Evolutionary conservation across 2,329 filamentous ascomycete genomes (phyloP), one percentile per base, ranked within the genome.

Genomic region (Alternaria arbusti): DNA sequence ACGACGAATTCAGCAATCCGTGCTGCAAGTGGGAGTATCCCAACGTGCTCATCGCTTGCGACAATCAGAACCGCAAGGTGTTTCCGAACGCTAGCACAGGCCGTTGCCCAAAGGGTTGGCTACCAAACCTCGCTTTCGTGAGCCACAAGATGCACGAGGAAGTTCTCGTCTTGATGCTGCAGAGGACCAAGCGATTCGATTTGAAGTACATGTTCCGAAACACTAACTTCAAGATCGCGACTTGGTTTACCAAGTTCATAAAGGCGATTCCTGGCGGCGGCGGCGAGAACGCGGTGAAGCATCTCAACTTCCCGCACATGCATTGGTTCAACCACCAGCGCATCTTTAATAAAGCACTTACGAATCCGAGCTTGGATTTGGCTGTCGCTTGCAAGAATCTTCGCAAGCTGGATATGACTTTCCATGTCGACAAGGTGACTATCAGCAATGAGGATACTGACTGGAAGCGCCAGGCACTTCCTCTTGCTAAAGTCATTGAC

Each of bases 291-390:
- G 44, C 58, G n/a, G 58, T 61, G 25, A 46, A 54, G 43, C 43
- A 61, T 8, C 43, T 56, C 28, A 61, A 61, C 28, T 61, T 61
- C 28, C 44, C 58, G 13, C 58, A 61, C 23, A 61, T 56, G 51
- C 58, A 55, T 44, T 50, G 58, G 50, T 61, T 55, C 51, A 49
- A 56, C 20, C 15, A 22, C 28, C 6, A 15, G 2, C 50, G 36
- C 26, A 6, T 26, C 11, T n/a, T n/a, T n/a, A n/a, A n/a, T n/a
- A n/a, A n/a, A 15, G 58, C 58, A 3, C 25, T 25, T 1, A 54
- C 40, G 1, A 63, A 63, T 25, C 25, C 55, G 4, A 59, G 54
- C 22, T 11, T 63, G 1, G 55, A 63, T 8, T 23, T 58, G 2
- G 56, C 56, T 13, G 45, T 58, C 12, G 45, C 46, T 28, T 58